Percentiles rank a stretch among this genome's conserved stretches.
Evolutionary conservation across 805 yeast genomes (phyloP).

Genomic region (Kuraishia piskuri): DNA sequence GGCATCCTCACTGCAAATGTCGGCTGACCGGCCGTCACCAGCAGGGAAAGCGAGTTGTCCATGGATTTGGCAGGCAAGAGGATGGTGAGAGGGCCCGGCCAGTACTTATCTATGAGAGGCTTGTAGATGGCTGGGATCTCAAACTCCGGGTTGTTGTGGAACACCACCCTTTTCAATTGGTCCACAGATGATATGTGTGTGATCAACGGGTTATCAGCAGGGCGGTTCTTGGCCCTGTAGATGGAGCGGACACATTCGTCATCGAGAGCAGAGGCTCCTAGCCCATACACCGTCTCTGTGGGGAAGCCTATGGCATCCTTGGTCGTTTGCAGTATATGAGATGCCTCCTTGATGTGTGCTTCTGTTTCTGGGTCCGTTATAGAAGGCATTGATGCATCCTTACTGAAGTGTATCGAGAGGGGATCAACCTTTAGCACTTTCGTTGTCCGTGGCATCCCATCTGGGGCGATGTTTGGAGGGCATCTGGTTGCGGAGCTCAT

Average conservation of each 20-base stretch:
- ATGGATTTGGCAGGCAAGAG: constrained; percentile 50
- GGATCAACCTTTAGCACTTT: constrained; percentile 48
- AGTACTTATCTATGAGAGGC: constrained; percentile 56
- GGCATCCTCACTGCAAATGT: constrained; percentile 95
- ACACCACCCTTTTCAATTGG: constrained; percentile 57
- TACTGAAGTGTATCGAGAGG: constrained; percentile 37
- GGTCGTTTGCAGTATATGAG: constrained; percentile 39
- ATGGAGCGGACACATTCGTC: constrained; percentile 70
- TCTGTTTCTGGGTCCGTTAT: constrained; percentile 47
- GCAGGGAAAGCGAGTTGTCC: constrained; percentile 46
- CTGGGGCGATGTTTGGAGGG: too few species aligned
- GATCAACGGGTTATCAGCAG: constrained; percentile 91
- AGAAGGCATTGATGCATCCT: constrained; percentile 29
- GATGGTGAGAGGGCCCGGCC: constrained; percentile 97
- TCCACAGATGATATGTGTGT: constrained; percentile 76
- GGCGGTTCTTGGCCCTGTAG: constrained; percentile 85
- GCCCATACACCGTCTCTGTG: constrained; percentile 94
- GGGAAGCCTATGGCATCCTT: constrained; percentile 82
- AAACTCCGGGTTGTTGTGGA: constrained; percentile 21
- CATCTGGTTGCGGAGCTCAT: background rate
- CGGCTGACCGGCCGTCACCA: constrained; percentile 79
- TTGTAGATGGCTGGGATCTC: constrained; percentile 62
- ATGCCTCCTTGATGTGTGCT: constrained; percentile 47
- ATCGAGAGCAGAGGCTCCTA: constrained; percentile 78
- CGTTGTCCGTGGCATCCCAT: constrained; percentile 18